A percentile compares a stretch with the other conserved stretches of the same genome.
These are phyloP conservation scores for Taphrina confusa DNA, from an alignment of 1,139 yeast genomes.

Conservation along the genomic window DNA sequence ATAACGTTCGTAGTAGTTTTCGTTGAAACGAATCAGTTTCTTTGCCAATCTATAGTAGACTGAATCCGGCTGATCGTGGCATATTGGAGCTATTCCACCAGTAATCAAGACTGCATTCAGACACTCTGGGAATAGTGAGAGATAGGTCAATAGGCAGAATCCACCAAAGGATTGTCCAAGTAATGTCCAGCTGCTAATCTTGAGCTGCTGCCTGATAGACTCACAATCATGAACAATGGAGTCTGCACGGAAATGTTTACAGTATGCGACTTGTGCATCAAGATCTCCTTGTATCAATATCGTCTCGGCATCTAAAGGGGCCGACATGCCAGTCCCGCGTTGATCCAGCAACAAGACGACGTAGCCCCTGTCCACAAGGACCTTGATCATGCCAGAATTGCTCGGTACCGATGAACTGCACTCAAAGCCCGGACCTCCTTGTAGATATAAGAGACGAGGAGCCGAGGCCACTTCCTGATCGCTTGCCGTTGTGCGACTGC, in stretches of 20 bases:
- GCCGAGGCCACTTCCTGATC: constrained; percentile 4
- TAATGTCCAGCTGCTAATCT: constrained; percentile 52
- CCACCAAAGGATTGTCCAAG: constrained; percentile 64
- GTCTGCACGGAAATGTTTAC: constrained; percentile 54
- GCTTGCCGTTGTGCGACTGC: constrained; percentile 35
- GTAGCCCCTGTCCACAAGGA: constrained; percentile 52
- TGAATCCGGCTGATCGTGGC: constrained; percentile 50
- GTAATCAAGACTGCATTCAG: constrained; percentile 47
- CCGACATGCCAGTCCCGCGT: constrained; percentile 46
- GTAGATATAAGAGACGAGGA: constrained; percentile 50
- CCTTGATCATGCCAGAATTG: constrained; percentile 49
- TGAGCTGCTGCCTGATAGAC: constrained; percentile 48
- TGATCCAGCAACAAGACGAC: constrained; percentile 58
- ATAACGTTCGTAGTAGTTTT: constrained; percentile 53
- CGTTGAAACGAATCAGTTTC: constrained; percentile 52
- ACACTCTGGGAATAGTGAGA: constrained; percentile 48
- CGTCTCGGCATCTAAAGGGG: constrained; percentile 11
- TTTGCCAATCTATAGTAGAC: constrained; percentile 55
- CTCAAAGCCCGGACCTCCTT: constrained; percentile 62
- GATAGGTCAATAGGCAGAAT: constrained; percentile 55
- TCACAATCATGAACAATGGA: constrained; percentile 52
- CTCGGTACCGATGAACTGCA: constrained; percentile 48
- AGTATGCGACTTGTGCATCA: constrained; percentile 48
- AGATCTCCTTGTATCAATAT: constrained; percentile 43
- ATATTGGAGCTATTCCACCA: constrained; percentile 61